A percentile compares a stretch with the other conserved stretches of the same genome.
Evolutionary conservation across 169 alveolate species (phyloP).

Genomic region (Plasmodium coatneyi): DNA sequence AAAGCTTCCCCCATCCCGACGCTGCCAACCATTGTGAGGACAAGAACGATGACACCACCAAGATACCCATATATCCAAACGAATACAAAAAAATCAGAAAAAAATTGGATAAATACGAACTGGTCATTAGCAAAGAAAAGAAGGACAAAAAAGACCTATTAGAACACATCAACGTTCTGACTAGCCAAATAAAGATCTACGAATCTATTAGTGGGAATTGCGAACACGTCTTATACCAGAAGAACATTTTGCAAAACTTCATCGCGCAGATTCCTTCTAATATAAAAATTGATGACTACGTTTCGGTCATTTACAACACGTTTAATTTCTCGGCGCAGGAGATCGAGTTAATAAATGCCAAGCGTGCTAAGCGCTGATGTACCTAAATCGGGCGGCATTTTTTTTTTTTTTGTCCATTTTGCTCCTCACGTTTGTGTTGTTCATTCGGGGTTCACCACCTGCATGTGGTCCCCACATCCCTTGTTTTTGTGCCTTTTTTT

Average conservation of each 20-base stretch:
- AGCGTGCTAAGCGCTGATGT: slow-evolving; percentile 16
- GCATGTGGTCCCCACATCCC: neutral
- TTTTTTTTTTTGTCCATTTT: neutral
- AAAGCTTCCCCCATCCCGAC: neutral
- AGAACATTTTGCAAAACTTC: slow-evolving; percentile 40
- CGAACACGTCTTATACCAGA: slow-evolving; percentile 59
- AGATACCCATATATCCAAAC: slow-evolving; percentile 61
- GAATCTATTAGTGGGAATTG: slow-evolving; percentile 67
- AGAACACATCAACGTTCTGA: slow-evolving; percentile 22
- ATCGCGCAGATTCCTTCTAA: slow-evolving; percentile 49
- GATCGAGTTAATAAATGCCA: slow-evolving; percentile 38
- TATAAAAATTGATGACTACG: slow-evolving; percentile 61
- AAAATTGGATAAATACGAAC: slow-evolving; percentile 55
- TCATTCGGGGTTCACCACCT: neutral
- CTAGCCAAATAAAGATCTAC: slow-evolving; percentile 42
- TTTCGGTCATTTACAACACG: slow-evolving; percentile 56
- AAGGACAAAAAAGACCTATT: slow-evolving; percentile 7
- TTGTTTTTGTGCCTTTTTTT: neutral
- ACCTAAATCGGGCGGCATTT: neutral
- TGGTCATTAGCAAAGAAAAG: slow-evolving; percentile 36
- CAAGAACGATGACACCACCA: neutral
- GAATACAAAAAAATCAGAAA: slow-evolving; percentile 57
- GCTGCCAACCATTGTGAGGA: neutral
- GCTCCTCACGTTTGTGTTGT: neutral
- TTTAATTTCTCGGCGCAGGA: slow-evolving; percentile 45